Conservation (phyloP, 2,329 filamentous ascomycete genomes). For the Fusarium torreyae region DNA sequence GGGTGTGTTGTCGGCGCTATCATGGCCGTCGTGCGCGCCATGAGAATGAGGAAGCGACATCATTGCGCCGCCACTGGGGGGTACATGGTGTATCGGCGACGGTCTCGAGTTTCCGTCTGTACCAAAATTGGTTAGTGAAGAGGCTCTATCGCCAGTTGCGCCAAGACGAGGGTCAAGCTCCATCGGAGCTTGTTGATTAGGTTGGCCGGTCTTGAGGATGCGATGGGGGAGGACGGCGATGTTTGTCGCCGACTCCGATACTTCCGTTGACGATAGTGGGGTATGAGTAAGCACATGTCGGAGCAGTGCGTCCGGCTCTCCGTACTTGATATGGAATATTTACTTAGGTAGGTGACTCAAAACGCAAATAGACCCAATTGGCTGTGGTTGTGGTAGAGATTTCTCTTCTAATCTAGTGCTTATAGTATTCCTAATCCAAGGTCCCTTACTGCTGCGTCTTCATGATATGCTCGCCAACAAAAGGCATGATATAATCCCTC, state of each 20-base stretch:
- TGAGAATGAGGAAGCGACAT: constrained; percentile 33
- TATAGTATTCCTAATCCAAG: neutral
- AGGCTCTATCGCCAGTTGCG: constrained; percentile 46
- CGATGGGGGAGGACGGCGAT: constrained; percentile 48
- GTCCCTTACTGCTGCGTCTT: constrained; percentile 26
- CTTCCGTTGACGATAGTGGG: constrained; percentile 16
- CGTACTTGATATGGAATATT: neutral
- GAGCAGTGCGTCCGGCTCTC: constrained; percentile 21
- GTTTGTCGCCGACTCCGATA: constrained; percentile 53
- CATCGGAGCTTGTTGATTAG: constrained; percentile 47
- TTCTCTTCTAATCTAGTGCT: neutral
- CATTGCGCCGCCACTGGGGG: constrained; percentile 15
- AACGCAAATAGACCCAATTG: neutral
- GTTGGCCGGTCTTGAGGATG: constrained; percentile 35
- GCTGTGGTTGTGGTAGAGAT: neutral
- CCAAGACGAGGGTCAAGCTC: constrained; percentile 54
- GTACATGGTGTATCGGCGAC: constrained; percentile 38
- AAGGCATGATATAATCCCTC: constrained; percentile 62
- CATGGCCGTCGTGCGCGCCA: constrained; percentile 29
- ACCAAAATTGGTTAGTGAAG: constrained; percentile 29
- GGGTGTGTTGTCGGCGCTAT: constrained; percentile 37
- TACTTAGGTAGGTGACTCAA: neutral
- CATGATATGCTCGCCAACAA: constrained; percentile 42
- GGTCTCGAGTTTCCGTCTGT: constrained; percentile 32
- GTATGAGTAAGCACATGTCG: constrained; percentile 44